These are phyloP conservation scores for Infundibulicybe gibba DNA, from an alignment of 768 basidiomycete genomes.

Conservation along the genomic window DNA sequence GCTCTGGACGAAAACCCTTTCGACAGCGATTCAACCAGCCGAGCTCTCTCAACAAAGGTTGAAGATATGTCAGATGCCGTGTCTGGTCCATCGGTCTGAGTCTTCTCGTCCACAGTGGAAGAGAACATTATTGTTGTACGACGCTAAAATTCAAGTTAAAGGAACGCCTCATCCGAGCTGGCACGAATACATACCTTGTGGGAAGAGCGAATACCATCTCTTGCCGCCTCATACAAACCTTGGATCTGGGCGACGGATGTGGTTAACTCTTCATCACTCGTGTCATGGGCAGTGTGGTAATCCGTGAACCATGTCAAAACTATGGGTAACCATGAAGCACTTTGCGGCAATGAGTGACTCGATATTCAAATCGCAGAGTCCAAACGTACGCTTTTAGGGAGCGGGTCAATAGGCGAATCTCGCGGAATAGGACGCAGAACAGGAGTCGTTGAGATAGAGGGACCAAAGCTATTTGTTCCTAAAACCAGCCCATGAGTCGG, in stretches of 20 bases:
- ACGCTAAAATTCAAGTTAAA: conserved; percentile 21
- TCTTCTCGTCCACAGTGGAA: conserved; percentile 16
- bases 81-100: conserved; percentile 8
- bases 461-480: conserved; percentile 53
- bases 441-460: conserved; percentile 59
- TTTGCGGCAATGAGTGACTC: conserved; percentile 9
- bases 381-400: conserved; percentile 58
- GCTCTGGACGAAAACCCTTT: conserved; percentile 43
- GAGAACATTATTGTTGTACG: conserved; percentile 38
- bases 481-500: conserved; percentile 2
- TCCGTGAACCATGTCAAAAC: conserved; percentile 41
- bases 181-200: conserved; percentile 35
- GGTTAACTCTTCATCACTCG: conserved; percentile 39
- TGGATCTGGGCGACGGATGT: conserved; percentile 39
- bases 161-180: neutral
- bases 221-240: conserved; percentile 48
- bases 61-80: conserved; percentile 25
- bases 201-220: conserved; percentile 38
- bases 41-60: conserved; percentile 30
- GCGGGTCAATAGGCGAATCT: conserved; percentile 58
- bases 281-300: conserved; percentile 31
- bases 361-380: neutral
- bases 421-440: conserved; percentile 57
- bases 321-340: conserved; percentile 44
- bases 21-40: conserved; percentile 38